Base-by-base conservation (phyloP, 768 basidiomycete species). In the Tricholoma sp. region DNA sequence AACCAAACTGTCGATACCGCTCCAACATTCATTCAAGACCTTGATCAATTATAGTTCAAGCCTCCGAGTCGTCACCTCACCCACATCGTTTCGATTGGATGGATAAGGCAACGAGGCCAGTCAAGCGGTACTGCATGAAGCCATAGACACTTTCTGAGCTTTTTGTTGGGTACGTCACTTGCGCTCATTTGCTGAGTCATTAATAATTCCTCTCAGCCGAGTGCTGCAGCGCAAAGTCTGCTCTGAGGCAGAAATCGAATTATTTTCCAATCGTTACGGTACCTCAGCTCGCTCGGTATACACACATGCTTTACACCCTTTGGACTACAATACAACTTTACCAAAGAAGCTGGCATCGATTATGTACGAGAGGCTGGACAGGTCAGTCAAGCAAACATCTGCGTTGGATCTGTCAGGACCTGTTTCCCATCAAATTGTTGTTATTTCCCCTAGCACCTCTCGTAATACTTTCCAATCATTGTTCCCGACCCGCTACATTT, bases 51-150 rank as follows among this genome's bases (percentile, higher is more conserved):
- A 55, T 58, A 31, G 57, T 61, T 55, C 60, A 61, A 58, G 52
- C 60, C 52, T 58, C 60, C n/a, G n/a, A n/a, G n/a, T n/a, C n/a
- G 49, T 58, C 60, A 34, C 59, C 59, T 50, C 45, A 50, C 50
- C 37, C 37, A 34, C 45, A 56, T 55, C 34, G 45, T 46, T 52
- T 49, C 21, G 31, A 41, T 53, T 61, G 61, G 61, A 53, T 39
- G 52, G n/a, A 59, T 37, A 59, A 59, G 53, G 50, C 43, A 49
- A 50, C 43, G 32, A 6, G 32, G 41, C 54, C 58, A 22, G 58
- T 54, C 46, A 16, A 7, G 35, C 47, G 12, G 50, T 59, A 59
- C 39, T 53, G 53, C 54, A 59, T 61, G 61, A 53, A 59, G 54
- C n/a, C 54, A 53, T 61, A 58, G 58, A 52, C 61, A 41, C 54